Percentiles rank a stretch among this genome's conserved stretches.
phyloP scores from a whole-genome alignment of 495 filamentous ascomycete genomes.

The Xylaria intraflava region DNA sequence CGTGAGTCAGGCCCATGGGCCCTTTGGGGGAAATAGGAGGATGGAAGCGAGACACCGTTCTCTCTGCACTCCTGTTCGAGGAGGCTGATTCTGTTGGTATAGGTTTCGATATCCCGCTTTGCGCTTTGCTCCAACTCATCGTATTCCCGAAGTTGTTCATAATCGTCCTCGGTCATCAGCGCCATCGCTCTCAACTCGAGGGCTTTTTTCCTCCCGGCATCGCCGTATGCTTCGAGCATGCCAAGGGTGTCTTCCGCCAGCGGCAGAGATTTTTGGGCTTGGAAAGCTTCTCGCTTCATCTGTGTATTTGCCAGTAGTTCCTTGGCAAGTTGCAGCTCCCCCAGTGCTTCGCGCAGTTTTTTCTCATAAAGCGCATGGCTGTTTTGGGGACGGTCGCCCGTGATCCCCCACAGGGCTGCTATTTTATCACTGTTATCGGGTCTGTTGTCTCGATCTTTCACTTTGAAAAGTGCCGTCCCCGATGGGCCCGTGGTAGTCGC shows the following conservation, averaged over 20 bases:
- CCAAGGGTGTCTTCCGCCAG: conserved; percentile 21
- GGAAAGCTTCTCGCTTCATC: conserved; percentile 23
- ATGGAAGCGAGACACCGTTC: conserved; percentile 18
- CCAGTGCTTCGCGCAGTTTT: conserved; percentile 20
- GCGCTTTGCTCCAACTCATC: conserved; percentile 20
- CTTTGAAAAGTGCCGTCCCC: conserved; percentile 6
- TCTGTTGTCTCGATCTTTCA: conserved; percentile 10
- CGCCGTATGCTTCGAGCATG: conserved; percentile 21
- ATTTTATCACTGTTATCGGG: conserved; percentile 17
- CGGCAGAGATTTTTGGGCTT: conserved; percentile 21
- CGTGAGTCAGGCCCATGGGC: conserved; percentile 18
- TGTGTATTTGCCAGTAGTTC: conserved; percentile 25
- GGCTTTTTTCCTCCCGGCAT: conserved; percentile 22
- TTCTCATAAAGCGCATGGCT: conserved; percentile 25
- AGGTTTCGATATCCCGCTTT: conserved; percentile 18
- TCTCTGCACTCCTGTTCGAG: conserved; percentile 21
- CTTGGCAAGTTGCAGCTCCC: conserved; percentile 23
- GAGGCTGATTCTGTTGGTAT: conserved; percentile 11
- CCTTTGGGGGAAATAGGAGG: conserved; percentile 18
- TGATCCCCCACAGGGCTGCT: conserved; percentile 17
- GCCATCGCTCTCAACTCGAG: conserved; percentile 21
- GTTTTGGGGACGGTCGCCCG: conserved; percentile 22
- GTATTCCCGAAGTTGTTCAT: conserved; percentile 22
- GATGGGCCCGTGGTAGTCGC: conserved; percentile 13
- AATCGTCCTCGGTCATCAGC: conserved; percentile 24